Evolutionary conservation across 2,329 filamentous ascomycete genomes (phyloP), one percentile per base, ranked within the genome.

Genomic region (Pestalotiopsis sp.): DNA sequence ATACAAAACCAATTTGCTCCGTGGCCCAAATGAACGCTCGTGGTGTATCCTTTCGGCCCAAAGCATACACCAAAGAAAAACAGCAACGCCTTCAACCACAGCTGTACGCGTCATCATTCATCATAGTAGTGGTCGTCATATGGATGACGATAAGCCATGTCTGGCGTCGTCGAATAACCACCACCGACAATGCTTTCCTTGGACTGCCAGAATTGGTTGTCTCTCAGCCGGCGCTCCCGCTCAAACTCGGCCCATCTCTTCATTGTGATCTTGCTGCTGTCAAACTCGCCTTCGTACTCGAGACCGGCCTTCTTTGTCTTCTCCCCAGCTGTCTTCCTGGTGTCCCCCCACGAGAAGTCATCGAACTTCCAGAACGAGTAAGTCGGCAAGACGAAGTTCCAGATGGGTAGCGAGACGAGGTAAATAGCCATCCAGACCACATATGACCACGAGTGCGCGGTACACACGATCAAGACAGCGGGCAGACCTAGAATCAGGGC

Each of bases 351-450:
- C 67, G 93, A 97, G 85, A 99, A 99, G 83, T 99, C 96, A 79
- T 99, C 96, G 78, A 99, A 99, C 83, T 99, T 98, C 96, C 96
- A 99, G 85, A 95, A 99, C 3, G 96, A 92, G 78, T 99, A 99
- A 7, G 89, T 89, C 0, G 96, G 96, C 9, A 99, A 89, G 48
- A 99, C 86, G 78, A 99, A 97, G 81, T 99, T 99, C 96, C 96
- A 99, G 68, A 99, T 88, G 0, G 97, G 97, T 1, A 99, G 89
- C 1, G 96, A 97, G 59, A 94, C 66, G 20, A 99, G 88, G 80
- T 99, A 99, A 80, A 98, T 96, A 57, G 96, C 78, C 96, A 99
- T 98, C 96, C 96, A 99, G 57, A 92, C 81, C 56, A 99, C 91
- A 77, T 99, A 99, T 0, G 93, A 92, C 87, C 91, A 91, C 52